Evolutionary conservation across 106 monocot species (phyloP).

Genomic region (Dendrobium chrysotoxum): DNA sequence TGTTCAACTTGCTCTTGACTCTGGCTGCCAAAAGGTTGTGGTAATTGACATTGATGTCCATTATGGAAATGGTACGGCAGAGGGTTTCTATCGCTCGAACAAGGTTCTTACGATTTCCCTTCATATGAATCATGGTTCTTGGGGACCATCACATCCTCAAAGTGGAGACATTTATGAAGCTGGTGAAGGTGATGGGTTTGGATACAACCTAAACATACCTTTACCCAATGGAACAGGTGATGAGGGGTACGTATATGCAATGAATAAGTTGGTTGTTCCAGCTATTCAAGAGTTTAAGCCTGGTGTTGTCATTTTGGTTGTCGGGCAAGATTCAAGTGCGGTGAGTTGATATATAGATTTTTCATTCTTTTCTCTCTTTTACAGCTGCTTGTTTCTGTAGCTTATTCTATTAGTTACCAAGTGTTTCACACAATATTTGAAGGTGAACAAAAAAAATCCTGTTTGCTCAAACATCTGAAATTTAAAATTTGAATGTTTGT

Average conservation of each 20-base stretch:
- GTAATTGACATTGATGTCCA: slow-evolving; percentile 88
- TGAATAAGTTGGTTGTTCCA: slow-evolving; percentile 66
- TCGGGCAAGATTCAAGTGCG: slow-evolving; percentile 90
- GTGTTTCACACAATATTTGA: too few species aligned
- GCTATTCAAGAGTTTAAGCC: slow-evolving; percentile 66
- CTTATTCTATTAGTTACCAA: too few species aligned
- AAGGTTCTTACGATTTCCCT: slow-evolving; percentile 78
- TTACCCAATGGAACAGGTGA: slow-evolving; percentile 95
- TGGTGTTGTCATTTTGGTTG: slow-evolving; percentile 45
- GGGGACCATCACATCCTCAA: slow-evolving; percentile 92
- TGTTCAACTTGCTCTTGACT: slow-evolving; percentile 59
- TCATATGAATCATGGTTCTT: slow-evolving; percentile 93
- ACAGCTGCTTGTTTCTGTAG: too few species aligned
- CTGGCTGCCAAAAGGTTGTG: slow-evolving; percentile 41
- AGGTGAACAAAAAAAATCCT: too few species aligned
- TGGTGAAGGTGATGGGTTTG: slow-evolving; percentile 61
- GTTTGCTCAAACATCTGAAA: too few species aligned
- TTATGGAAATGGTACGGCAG: slow-evolving; percentile 92
- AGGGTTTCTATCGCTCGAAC: slow-evolving; percentile 72
- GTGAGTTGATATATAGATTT: slow-evolving; percentile 28
- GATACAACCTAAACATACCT: slow-evolving; percentile 88
- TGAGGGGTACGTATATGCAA: slow-evolving; percentile 67
- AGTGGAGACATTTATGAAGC: slow-evolving; percentile 61
- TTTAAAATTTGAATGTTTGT: too few species aligned
- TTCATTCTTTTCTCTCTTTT: too few species aligned